phyloP scores from a whole-genome alignment of 1,284 basidiomycete species.

The Trichosporon sp. region DNA sequence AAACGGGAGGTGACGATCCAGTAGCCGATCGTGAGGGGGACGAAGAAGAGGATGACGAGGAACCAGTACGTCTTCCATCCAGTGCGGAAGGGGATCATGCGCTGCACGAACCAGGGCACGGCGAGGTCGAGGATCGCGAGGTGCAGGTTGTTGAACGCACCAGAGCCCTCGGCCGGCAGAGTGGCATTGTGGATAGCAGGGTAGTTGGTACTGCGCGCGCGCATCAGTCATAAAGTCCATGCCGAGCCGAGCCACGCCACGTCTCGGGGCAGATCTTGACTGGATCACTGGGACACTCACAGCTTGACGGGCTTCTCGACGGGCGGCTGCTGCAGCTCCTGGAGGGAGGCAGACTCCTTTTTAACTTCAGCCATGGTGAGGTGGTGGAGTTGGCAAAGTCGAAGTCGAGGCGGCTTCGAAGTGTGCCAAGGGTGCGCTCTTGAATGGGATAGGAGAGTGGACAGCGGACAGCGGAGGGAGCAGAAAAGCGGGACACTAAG shows the following conservation, averaged over 20 bases:
- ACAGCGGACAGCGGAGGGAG: no score
- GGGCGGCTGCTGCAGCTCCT: not conserved
- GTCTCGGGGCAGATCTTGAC: no score
- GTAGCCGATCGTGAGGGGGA: constrained; percentile 78
- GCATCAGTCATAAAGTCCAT: no score
- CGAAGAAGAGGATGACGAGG: constrained; percentile 64
- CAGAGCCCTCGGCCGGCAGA: constrained; percentile 80
- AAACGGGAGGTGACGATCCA: constrained; percentile 83
- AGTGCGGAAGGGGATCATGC: constrained; percentile 60
- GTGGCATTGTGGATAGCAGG: constrained; percentile 63
- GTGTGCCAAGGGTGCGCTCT: not conserved
- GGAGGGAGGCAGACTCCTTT: not conserved
- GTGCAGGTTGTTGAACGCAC: constrained; percentile 72
- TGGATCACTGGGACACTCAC: no score
- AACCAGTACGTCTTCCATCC: constrained; percentile 68
- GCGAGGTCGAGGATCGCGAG: constrained; percentile 69
- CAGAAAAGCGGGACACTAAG: not conserved
- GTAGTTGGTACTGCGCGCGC: constrained; percentile 28
- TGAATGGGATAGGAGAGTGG: no score
- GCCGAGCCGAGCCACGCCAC: no score
- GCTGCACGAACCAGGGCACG: constrained; percentile 75
- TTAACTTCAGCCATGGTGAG: constrained; percentile 2
- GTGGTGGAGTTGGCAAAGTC: not conserved
- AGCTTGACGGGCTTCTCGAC: not conserved
- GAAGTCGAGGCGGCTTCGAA: not conserved